Evolutionary conservation across 257 asterid species (phyloP).

Genomic region (Datura wrightii): DNA sequence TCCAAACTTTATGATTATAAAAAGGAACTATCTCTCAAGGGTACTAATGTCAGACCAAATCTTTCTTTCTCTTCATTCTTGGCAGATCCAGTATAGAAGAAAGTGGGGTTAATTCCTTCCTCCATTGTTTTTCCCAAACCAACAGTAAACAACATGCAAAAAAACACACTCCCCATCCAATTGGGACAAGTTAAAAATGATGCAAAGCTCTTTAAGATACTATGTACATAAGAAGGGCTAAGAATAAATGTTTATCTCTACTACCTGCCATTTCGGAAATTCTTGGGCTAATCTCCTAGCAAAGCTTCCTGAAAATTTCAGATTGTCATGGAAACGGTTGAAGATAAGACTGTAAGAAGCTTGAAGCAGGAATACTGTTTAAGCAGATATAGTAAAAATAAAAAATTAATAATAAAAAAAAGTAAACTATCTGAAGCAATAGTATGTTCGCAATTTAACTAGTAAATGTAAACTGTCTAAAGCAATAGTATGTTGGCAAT

Average conservation of each 20-base stretch:
- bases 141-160: conserved; percentile 22
- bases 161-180: background rate
- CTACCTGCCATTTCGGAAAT: conserved; percentile 97
- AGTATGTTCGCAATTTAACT: background rate
- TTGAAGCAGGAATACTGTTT: conserved; percentile 13
- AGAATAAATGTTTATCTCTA: background rate
- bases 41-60: conserved; percentile 21
- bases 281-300: conserved; percentile 90
- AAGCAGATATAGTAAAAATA: background rate
- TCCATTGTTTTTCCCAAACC: background rate
- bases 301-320: conserved; percentile 73
- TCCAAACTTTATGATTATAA: no score
- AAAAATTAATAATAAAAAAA: background rate
- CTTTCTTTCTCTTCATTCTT: conserved; percentile 16
- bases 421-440: background rate
- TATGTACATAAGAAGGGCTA: background rate
- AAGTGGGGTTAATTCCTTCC: background rate
- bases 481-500: background rate
- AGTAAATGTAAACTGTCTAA: background rate
- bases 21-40: background rate
- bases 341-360: background rate
- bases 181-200: conserved; percentile 1
- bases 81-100: conserved; percentile 19
- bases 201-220: background rate
- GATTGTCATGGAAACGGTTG: background rate